Evolutionary conservation across 495 filamentous ascomycete genomes (phyloP), one percentile per base, ranked within the genome.

Genomic region (Pyrenula massariospora): DNA sequence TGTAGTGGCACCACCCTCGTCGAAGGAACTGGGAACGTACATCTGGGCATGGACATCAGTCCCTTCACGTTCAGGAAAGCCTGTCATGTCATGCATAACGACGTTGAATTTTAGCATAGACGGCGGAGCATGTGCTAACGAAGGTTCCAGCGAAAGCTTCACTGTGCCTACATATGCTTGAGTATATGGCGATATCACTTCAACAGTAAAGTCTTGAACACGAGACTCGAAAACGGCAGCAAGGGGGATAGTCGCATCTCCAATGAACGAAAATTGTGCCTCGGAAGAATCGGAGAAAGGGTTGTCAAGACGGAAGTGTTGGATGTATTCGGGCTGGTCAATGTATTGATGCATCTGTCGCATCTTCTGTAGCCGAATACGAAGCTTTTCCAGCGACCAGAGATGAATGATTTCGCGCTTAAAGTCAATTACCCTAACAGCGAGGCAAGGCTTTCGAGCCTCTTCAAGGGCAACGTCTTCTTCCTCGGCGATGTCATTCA

Each of bases 21-120:
- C 92, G 12, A 88, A 93, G 50, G 95, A 84, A 24, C 91, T 89
- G 15, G 93, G 91, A 54, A 99, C 83, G 64, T 95, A 96, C 22
- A 99, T 79, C 70, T 96, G 94, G 1, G 91, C 91, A 70, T 99
- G 93, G 54, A 97, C 91, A 60, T 95, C 84, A 10, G 89, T 93
- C 2, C 93, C 93, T 71, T 99, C 93, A 59, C 91, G 84, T 71
- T 99, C 93, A 0, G 93, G 88, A 62, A 99, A 97, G 3, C 93
- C 93, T 49, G 92, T 71, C 83, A 99, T 85, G 62, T 97, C 89
- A 65, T 93, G 91, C 91, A 99, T 95, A 53, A 96, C 91, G 22
- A 97, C 90, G 62, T 97, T 99, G 72, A 97, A 99, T 66, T 97
- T 97, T 56, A 99, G 73, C 23, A 88, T 97, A 54, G 88, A 90